Evolutionary conservation across 352 stramenopile species (phyloP), one percentile per base, ranked within the genome.

Genomic region (Elongisporangium undulatum): DNA sequence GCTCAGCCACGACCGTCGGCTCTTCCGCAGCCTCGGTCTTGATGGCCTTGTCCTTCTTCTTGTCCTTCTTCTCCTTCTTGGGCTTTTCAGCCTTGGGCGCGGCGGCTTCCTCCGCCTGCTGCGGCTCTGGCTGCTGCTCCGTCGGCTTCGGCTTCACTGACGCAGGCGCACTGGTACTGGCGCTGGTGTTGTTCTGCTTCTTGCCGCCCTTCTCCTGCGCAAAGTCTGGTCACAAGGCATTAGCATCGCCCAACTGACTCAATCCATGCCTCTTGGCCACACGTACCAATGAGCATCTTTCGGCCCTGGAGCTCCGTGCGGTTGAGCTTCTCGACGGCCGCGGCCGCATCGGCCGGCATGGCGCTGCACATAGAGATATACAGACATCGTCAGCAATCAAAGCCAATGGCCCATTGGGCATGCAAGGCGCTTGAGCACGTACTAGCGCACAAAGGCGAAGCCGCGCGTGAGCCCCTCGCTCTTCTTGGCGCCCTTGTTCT

Each of bases 391-490:
- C 21, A 16, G 34, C 16, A 49, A 7, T 54, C n/a, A 56, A 3
- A 38, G n/a, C n/a, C n/a, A n/a, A n/a, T n/a, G n/a, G n/a, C n/a
- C 50, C 23, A 16, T 17, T 3, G 22, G 10, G 7, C 4, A 16
- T 34, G 24, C 17, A 56, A n/a, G 3, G 56, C 12, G 21, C n/a
- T 48, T 61, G 45, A 17, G 24, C 34, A 87, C 85, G 69, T 78
- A 95, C 85, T 89, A 95, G 62, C 82, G 85, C 20, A 95, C 82
- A 57, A 95, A 95, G 49, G 85, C 85, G 63, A 95, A 95, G 59
- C 85, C 85, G 49, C 85, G 85, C 59, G 83, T 92, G 56, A 87
- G 75, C 67, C 79, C 84, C 56, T 93, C 83, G 64, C 68, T 81
- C 75, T 92, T 93, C 55, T 68, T 68, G 59, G 89, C 90, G 71